phyloP scores from a whole-genome alignment of 2,329 filamentous ascomycete species.

The Diplodia scrobiculata region DNA sequence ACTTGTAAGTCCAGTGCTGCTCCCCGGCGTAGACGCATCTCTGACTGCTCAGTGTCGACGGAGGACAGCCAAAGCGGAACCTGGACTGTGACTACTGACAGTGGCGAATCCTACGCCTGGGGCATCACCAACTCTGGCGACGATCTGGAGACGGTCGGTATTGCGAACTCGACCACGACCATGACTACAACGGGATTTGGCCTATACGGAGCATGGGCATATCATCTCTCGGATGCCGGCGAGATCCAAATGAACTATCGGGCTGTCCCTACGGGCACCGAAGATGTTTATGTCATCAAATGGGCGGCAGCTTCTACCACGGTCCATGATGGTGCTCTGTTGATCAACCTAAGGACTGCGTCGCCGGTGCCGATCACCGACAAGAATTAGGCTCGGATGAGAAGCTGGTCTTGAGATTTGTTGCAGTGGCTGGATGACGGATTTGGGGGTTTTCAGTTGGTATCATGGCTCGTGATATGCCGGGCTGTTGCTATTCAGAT shows the following conservation, averaged over 20 bases:
- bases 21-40: neutral
- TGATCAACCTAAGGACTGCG: slow-evolving; percentile 13
- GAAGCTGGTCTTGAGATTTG: neutral
- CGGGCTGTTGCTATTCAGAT: neutral
- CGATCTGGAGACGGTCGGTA: slow-evolving; percentile 37
- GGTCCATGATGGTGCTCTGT: slow-evolving; percentile 1
- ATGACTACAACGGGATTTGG: slow-evolving; percentile 36
- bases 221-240: slow-evolving; percentile 35
- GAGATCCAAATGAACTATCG: slow-evolving; percentile 36
- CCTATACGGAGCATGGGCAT: slow-evolving; percentile 40
- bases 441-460: neutral
- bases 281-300: slow-evolving; percentile 32
- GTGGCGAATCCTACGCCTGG: slow-evolving; percentile 33
- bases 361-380: slow-evolving; percentile 21
- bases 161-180: slow-evolving; percentile 33
- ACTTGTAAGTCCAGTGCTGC: slow-evolving; percentile 34
- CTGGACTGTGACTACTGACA: slow-evolving; percentile 33
- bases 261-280: slow-evolving; percentile 31
- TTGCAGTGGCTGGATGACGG: neutral
- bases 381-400: slow-evolving; percentile 7
- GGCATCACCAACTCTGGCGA: slow-evolving; percentile 32
- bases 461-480: neutral
- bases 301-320: slow-evolving; percentile 22
- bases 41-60: slow-evolving; percentile 31
- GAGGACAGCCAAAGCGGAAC: slow-evolving; percentile 27